phyloP scores from a whole-genome alignment of 2,329 filamentous ascomycete species.

The Diaporthe eres region DNA sequence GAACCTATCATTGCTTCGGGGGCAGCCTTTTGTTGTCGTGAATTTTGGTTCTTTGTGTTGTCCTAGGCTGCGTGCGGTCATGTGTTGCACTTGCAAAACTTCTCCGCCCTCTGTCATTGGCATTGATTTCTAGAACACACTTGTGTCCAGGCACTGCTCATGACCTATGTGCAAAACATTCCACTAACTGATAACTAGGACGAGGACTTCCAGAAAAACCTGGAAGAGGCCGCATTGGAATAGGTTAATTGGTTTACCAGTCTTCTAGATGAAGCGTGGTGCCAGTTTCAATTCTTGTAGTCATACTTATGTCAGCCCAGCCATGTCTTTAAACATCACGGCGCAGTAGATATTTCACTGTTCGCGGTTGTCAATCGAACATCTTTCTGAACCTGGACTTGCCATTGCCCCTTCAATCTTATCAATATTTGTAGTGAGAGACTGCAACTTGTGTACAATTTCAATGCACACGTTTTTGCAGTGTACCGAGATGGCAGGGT shows the following conservation, averaged over 20 bases:
- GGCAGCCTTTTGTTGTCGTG: too few relatives aligned
- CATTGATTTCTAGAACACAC: too few relatives aligned
- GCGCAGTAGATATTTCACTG: not conserved
- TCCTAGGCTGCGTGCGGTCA: too few relatives aligned
- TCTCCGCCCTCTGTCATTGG: too few relatives aligned
- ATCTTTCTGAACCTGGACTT: not conserved
- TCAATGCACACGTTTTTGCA: not conserved
- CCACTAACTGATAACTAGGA: not conserved
- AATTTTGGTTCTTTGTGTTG: too few relatives aligned
- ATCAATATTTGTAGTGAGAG: not conserved
- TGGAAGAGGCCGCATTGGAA: slow-evolving; percentile 28
- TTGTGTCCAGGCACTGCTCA: too few relatives aligned
- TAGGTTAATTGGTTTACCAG: not conserved
- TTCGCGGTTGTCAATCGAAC: not conserved
- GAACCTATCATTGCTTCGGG: too few relatives aligned
- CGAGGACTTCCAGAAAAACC: slow-evolving; percentile 18
- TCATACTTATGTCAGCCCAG: not conserved
- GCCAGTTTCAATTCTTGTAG: slow-evolving; percentile 15
- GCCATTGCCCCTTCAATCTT: not conserved
- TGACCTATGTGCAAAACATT: not conserved
- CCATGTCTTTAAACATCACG: not conserved
- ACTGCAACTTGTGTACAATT: too few relatives aligned
- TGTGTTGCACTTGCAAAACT: too few relatives aligned
- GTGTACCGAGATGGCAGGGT: not conserved
- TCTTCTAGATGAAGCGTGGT: not conserved